Percentiles rank a stretch among this genome's conserved stretches.
These are phyloP conservation scores for Herpotrichia juniperi DNA, from an alignment of 2,329 filamentous ascomycete species.

Conservation along the genomic window DNA sequence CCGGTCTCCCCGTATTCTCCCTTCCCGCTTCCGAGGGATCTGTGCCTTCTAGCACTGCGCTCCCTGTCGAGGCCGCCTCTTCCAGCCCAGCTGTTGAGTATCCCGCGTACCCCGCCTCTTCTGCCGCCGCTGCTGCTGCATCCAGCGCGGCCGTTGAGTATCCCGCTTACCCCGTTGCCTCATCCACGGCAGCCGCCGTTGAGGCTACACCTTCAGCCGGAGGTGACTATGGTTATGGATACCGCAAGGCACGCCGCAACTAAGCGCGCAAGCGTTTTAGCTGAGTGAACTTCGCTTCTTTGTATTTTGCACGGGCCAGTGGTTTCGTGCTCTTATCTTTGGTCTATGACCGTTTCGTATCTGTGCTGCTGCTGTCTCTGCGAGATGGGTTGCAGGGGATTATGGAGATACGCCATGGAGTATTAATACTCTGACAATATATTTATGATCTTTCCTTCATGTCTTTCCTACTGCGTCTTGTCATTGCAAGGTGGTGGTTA, in stretches of 20 bases:
- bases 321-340: not conserved
- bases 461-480: not conserved
- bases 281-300: not conserved
- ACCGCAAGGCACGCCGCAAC: conserved; percentile 1
- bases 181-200: not conserved
- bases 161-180: not conserved
- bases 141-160: too few relatives aligned
- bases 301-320: not conserved
- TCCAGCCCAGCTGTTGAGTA: too few relatives aligned
- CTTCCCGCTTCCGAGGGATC: conserved; percentile 8
- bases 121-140: not conserved
- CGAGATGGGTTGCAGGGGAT: too few relatives aligned
- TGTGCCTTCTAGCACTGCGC: conserved; percentile 13
- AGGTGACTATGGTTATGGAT: too few relatives aligned
- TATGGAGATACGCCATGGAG: too few relatives aligned
- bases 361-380: not conserved
- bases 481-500: not conserved
- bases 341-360: conserved; percentile 2
- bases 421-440: not conserved
- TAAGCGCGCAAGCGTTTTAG: not conserved
- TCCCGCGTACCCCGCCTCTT: not conserved
- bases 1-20: conserved; percentile 3
- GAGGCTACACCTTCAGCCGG: too few relatives aligned
- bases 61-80: conserved; percentile 6
- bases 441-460: too few relatives aligned